Percentiles rank a stretch among this genome's conserved stretches.
phyloP scores from a whole-genome alignment of 2,329 filamentous ascomycete genomes.

The Magnaporthiopsis rhizophila region DNA sequence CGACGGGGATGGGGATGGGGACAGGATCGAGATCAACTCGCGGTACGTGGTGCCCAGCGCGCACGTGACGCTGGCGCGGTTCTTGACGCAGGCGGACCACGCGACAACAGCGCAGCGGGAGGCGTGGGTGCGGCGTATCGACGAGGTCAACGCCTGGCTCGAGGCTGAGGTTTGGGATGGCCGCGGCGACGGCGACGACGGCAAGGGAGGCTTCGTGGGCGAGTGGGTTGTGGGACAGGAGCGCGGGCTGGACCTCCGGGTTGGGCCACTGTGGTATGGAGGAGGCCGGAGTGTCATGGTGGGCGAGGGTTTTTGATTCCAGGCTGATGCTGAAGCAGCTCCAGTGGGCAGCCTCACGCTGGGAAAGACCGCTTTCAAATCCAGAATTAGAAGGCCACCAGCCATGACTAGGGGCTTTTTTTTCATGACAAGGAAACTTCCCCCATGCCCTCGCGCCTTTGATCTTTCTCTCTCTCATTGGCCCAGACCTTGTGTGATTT shows the following conservation, averaged over 20 bases:
- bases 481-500: no score
- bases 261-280: constrained; percentile 80
- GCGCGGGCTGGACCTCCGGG: constrained; percentile 67
- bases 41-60: constrained; percentile 85
- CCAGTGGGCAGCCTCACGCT: no score
- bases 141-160: constrained; percentile 71
- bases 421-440: no score
- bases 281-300: constrained; percentile 62
- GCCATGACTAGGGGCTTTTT: no score
- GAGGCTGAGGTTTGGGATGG: constrained; percentile 58
- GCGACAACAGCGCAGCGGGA: constrained; percentile 48
- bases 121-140: constrained; percentile 61
- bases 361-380: no score
- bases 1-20: no score
- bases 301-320: constrained; percentile 50
- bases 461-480: not conserved
- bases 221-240: constrained; percentile 89
- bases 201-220: constrained; percentile 32
- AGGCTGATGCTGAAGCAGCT: no score
- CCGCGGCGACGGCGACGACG: not conserved
- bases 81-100: constrained; percentile 61
- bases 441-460: not conserved
- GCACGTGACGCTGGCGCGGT: constrained; percentile 81
- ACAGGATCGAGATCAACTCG: constrained; percentile 54
- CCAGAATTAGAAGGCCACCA: no score